Evolutionary conservation across 1,284 basidiomycete genomes (phyloP).

Genomic region (Boletus smithii): DNA sequence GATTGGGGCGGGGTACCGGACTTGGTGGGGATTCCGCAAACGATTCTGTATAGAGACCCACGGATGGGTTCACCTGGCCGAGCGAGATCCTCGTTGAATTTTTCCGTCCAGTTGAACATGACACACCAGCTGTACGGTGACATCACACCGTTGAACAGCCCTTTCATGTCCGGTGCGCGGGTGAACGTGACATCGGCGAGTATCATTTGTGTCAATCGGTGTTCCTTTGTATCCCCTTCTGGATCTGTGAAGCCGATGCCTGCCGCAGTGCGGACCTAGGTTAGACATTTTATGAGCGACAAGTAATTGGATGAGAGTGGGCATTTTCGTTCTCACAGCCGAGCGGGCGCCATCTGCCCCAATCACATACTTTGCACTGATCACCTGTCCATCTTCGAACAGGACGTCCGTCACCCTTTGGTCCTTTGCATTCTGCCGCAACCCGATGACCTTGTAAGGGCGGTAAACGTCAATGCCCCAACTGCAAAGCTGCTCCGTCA

Average conservation of each 20-base stretch:
- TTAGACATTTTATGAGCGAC: neutral
- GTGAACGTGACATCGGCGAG: neutral
- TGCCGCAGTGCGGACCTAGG: neutral
- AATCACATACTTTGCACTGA: conserved; percentile 45
- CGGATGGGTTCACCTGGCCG: neutral
- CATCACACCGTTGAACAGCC: neutral
- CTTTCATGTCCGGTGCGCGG: neutral
- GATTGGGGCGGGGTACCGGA: neutral
- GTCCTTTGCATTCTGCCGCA: neutral
- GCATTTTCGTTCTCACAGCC: conserved; percentile 33
- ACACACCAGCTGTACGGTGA: neutral
- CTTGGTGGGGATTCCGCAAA: neutral
- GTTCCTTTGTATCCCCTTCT: neutral
- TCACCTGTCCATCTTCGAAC: conserved; percentile 44
- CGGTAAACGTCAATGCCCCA: neutral
- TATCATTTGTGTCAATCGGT: neutral
- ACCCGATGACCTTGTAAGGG: neutral
- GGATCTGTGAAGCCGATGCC: neutral
- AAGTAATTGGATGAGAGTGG: neutral
- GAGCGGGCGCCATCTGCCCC: too few species aligned
- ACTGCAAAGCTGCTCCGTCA: neutral
- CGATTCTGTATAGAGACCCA: neutral
- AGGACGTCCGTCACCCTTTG: conserved; percentile 33
- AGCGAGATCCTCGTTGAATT: neutral
- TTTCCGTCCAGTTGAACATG: neutral